Evolutionary conservation across 352 stramenopile genomes (phyloP), one percentile per base, ranked within the genome.

Genomic region (Phytopythium helicoides): DNA sequence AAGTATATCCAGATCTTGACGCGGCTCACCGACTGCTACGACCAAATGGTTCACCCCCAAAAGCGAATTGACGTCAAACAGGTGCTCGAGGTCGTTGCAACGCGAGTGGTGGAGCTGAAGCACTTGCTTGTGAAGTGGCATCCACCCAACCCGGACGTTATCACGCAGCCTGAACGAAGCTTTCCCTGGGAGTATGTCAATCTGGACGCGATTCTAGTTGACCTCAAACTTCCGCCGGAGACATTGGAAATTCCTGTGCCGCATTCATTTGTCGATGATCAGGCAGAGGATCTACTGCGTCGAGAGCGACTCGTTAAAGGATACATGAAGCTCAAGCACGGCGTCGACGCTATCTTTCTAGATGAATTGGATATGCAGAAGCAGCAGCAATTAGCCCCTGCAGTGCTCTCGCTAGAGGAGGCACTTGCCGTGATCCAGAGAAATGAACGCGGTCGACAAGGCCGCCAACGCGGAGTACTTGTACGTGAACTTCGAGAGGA

Each of bases 161-260:
- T 66, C 33, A 89, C 73, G 18, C 71, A 77, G 23, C 70, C 71
- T 0, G 88, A 97, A 52, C 71, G 83, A 16, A 86, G 82, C 50
- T 97, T 98, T 56, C 86, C 94, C 0, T 98, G 93, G 93, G 90
- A 98, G 59, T 98, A 98, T 60, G 84, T 97, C 25, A 92, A 98
- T 51, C 56, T 98, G 18, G 90, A 97, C 65, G 78, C 94, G 45
- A 89, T 97, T 35, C 72, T 98, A 21, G 87, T 95, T 38, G 94
- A 98, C 58, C 73, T 98, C 25, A 97, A 97, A 64, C 72, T 98
- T 21, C 79, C 92, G 9, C 91, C 92, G 3, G 85, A 96, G 59
- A 94, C 88, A 25, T 66, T 98, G 21, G 92, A 98, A 52, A 69
- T 97, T 0, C 72, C 87, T 4, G 83, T 98, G 28, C 90, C 94